Conservation (phyloP, 148 eudicot species). For the Dysphania ambrosioides region DNA sequence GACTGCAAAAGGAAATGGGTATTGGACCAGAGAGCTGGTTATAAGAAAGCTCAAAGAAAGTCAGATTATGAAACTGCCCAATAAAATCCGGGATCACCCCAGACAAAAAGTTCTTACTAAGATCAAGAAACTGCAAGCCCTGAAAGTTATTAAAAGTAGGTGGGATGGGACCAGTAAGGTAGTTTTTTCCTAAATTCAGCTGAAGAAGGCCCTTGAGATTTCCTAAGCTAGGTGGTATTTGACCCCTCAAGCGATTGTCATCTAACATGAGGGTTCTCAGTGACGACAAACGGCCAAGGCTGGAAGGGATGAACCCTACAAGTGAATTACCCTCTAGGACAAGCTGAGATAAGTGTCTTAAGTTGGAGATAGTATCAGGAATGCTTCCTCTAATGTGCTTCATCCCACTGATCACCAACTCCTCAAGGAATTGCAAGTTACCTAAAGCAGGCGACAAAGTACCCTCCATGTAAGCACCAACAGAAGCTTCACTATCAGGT, state of each 20-base stretch:
- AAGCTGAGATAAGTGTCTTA: constrained; percentile 57
- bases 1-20: constrained; percentile 49
- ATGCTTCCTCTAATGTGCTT: constrained; percentile 51
- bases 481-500: constrained; percentile 22
- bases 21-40: constrained; percentile 62
- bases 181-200: constrained; percentile 57
- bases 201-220: constrained; percentile 41
- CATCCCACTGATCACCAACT: constrained; percentile 74
- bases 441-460: constrained; percentile 69
- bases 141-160: constrained; percentile 33
- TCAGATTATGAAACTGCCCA: constrained; percentile 51
- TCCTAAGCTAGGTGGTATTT: constrained; percentile 56
- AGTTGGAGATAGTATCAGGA: constrained; percentile 48
- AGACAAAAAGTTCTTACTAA: constrained; percentile 54
- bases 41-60: constrained; percentile 51
- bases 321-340: constrained; percentile 70
- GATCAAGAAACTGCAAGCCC: constrained; percentile 54
- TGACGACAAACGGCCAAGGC: constrained; percentile 43
- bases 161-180: constrained; percentile 52
- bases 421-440: constrained; percentile 49
- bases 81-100: constrained; percentile 59
- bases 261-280: constrained; percentile 52
- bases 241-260: constrained; percentile 57
- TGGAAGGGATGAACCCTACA: constrained; percentile 53
- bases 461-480: constrained; percentile 58